A percentile compares a stretch with the other conserved stretches of the same genome.
phyloP scores from a whole-genome alignment of 2,329 filamentous ascomycete species.

The Phialophora verrucosa region DNA sequence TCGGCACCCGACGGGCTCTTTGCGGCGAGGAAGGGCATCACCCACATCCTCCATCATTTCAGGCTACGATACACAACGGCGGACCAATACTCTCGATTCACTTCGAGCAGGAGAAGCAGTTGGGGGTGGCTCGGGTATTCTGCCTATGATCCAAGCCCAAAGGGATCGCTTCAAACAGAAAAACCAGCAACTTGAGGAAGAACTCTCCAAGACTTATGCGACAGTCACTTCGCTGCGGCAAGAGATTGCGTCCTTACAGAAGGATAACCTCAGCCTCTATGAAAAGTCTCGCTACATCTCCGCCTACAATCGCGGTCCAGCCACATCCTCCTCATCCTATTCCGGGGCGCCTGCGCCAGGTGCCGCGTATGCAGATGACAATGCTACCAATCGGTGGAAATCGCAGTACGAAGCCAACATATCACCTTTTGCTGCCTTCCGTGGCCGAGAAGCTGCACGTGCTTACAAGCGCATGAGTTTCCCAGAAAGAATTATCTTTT shows the following conservation, averaged over 20 bases:
- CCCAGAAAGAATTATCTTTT: conserved; percentile 87
- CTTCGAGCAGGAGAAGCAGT: conserved; percentile 70
- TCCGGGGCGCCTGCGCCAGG: conserved; percentile 67
- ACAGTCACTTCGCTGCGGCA: conserved; percentile 84
- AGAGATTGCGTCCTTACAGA: conserved; percentile 89
- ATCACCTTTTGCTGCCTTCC: conserved; percentile 93
- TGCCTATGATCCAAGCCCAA: conserved; percentile 98
- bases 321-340: conserved; percentile 68
- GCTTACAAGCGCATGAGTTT: conserved; percentile 93
- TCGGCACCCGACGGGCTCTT: conserved; percentile 70
- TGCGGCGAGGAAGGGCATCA: conserved; percentile 72
- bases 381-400: conserved; percentile 80
- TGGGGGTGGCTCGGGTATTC: conserved; percentile 80
- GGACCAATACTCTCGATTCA: conserved; percentile 60
- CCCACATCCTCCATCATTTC: conserved; percentile 98
- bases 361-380: conserved; percentile 68
- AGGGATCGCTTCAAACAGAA: conserved; percentile 98
- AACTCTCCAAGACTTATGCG: conserved; percentile 82
- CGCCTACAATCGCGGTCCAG: conserved; percentile 78
- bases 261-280: conserved; percentile 93
- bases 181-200: conserved; percentile 86
- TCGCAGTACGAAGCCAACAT: conserved; percentile 94
- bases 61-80: conserved; percentile 77
- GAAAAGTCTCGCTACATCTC: conserved; percentile 98
- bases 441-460: conserved; percentile 87